Base-by-base conservation (phyloP, 2,329 filamentous ascomycete genomes). In the Hypomyces perniciosus region DNA sequence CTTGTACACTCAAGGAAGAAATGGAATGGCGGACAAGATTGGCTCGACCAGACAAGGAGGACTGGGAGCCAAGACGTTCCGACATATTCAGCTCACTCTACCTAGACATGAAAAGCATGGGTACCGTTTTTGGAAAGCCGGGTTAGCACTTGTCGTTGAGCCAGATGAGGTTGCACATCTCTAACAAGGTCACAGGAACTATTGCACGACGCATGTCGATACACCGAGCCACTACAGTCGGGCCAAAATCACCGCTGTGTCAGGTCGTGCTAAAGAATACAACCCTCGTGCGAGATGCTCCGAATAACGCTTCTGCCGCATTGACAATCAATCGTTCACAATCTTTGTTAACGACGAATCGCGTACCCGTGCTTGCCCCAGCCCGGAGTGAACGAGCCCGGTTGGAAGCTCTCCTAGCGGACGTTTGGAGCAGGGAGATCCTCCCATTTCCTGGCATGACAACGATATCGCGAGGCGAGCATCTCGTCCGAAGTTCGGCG, bases 211-310 rank as follows among this genome's bases (percentile, higher is more conserved):
- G 80, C 49, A 78, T 90, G 59, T 95, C 90, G 2, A 85, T 95
- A 55, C 88, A 92, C 59, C 80, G 89, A 53, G 82, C 89, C 29
- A 84, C 85, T 2, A 89, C 89, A 1, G 75, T 90, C 27, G 84
- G 86, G 12, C 76, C 83, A 10, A 88, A 83, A 58, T 79, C 80
- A 10, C 77, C 83, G 38, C 67, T 86, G 47, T 86, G 80, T 55
- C 88, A 93, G 61, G 83, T 96, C 46, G 86, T 95, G 44, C 81
- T 96, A 62, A 92, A 88, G 63, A 95, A 95, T 61, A 96, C 91
- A 1, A 84, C 84, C 59, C 79, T 81, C 2, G 73, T 81, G 43
- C 85, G 83, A 59, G 79, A 85, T 40, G 65, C 71, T 6, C 68
- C 78, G 12, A 61, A 59, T 5, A 65, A 73, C 12, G 48, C 56